Conservation (phyloP, 129 eudicot genomes). For the Flaveria bidentis region DNA sequence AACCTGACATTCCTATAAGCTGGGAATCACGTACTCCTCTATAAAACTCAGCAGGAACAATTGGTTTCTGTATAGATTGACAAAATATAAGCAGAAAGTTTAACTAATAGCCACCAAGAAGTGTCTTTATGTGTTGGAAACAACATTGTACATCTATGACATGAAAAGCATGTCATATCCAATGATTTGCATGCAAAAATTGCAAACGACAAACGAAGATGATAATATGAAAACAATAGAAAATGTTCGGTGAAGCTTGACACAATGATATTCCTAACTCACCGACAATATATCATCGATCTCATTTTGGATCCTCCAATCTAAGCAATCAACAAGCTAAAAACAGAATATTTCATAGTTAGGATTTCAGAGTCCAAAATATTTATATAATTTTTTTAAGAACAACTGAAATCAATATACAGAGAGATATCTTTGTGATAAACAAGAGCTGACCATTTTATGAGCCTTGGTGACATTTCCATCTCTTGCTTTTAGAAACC, state of each 20-base stretch:
- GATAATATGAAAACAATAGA: slow-evolving; percentile 1
- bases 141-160: background rate
- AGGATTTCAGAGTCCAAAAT: background rate
- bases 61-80: slow-evolving; percentile 75
- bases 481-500: slow-evolving; percentile 97
- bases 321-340: slow-evolving; percentile 79
- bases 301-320: slow-evolving; percentile 92
- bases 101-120: background rate
- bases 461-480: slow-evolving; percentile 76
- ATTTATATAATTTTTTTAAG: slow-evolving; percentile 4
- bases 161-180: background rate
- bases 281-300: slow-evolving; percentile 82
- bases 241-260: slow-evolving; percentile 5
- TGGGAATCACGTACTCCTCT: slow-evolving; percentile 89
- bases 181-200: background rate
- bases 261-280: slow-evolving; percentile 40
- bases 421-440: background rate
- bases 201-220: slow-evolving; percentile 18
- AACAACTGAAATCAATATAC: background rate
- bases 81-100: slow-evolving; percentile 15
- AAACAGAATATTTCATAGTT: slow-evolving; percentile 21
- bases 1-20: slow-evolving; percentile 89
- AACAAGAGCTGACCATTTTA: slow-evolving; percentile 57
- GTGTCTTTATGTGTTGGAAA: background rate
- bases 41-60: slow-evolving; percentile 65